Conservation (phyloP, 495 filamentous ascomycete genomes). For the Penicillium soppii region DNA sequence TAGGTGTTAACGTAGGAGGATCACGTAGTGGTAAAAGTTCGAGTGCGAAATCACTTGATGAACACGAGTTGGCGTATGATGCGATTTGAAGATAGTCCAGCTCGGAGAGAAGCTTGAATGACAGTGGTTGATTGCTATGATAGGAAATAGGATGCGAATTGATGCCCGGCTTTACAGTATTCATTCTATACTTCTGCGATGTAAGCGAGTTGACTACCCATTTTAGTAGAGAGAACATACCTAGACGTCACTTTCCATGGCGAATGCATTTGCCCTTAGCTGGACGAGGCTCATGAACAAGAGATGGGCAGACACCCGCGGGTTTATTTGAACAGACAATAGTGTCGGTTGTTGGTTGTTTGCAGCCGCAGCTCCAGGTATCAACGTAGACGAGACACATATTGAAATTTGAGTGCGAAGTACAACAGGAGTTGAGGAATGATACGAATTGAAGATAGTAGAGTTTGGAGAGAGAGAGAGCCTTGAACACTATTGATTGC, state of each 20-base stretch:
- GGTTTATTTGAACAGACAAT: no score
- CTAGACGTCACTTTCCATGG: background rate
- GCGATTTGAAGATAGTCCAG: background rate
- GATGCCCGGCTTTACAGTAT: background rate
- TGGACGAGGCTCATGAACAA: no score
- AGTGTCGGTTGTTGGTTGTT: no score
- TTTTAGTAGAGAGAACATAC: slow-evolving; percentile 1
- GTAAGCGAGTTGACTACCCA: slow-evolving; percentile 14
- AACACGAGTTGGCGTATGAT: no score
- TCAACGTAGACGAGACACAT: no score
- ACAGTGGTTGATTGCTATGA: background rate
- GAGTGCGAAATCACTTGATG: no score
- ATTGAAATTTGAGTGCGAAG: background rate
- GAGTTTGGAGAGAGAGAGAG: background rate
- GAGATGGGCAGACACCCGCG: no score
- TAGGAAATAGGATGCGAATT: background rate
- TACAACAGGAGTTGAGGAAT: background rate
- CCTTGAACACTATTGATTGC: background rate
- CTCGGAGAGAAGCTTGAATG: background rate
- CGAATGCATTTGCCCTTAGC: no score
- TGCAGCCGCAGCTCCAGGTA: no score
- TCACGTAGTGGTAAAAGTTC: background rate
- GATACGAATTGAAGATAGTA: background rate
- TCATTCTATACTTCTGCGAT: no score
- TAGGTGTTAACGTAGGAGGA: slow-evolving; percentile 43